phyloP scores from a whole-genome alignment of 257 asterid species.

The Solanum megistacrolobum region DNA sequence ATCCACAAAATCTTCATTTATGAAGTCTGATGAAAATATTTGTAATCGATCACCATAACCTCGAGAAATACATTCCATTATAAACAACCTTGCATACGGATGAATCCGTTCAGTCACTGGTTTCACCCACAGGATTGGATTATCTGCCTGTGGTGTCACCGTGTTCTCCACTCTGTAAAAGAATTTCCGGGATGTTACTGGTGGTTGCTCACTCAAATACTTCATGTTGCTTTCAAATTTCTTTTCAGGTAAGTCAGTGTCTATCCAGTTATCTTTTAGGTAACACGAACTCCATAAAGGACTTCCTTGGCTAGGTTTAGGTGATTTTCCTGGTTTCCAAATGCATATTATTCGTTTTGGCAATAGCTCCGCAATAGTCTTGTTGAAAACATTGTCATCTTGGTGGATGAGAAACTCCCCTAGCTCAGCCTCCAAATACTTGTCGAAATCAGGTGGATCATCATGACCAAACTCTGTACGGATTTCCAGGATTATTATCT shows the following conservation, averaged over 20 bases:
- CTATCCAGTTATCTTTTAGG: conserved; percentile 72
- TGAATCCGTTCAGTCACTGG: conserved; percentile 71
- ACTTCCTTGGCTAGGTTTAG: conserved; percentile 45
- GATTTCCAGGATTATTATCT: conserved; percentile 67
- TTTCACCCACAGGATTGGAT: conserved; percentile 69
- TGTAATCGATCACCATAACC: conserved; percentile 58
- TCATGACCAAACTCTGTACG: conserved; percentile 86
- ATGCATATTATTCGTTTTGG: conserved; percentile 74
- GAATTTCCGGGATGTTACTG: conserved; percentile 36
- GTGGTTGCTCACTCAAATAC: conserved; percentile 52
- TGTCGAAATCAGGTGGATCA: conserved; percentile 67
- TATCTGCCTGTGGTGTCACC: conserved; percentile 85
- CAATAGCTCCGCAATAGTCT: conserved; percentile 47
- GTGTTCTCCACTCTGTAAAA: conserved; percentile 94
- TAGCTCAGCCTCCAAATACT: conserved; percentile 53
- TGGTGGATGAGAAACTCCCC: conserved; percentile 68
- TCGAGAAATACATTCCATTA: conserved; percentile 32
- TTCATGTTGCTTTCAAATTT: conserved; percentile 80
- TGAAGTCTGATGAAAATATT: conserved; percentile 69
- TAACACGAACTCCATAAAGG: conserved; percentile 62
- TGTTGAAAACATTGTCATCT: conserved; percentile 50
- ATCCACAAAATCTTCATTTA: conserved; percentile 72
- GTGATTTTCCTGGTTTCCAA: conserved; percentile 77
- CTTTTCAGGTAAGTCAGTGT: conserved; percentile 76
- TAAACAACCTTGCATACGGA: conserved; percentile 57